These are phyloP conservation scores for Aureobasidium sp. DNA, from an alignment of 2,329 filamentous ascomycete genomes.

Conservation along the genomic window DNA sequence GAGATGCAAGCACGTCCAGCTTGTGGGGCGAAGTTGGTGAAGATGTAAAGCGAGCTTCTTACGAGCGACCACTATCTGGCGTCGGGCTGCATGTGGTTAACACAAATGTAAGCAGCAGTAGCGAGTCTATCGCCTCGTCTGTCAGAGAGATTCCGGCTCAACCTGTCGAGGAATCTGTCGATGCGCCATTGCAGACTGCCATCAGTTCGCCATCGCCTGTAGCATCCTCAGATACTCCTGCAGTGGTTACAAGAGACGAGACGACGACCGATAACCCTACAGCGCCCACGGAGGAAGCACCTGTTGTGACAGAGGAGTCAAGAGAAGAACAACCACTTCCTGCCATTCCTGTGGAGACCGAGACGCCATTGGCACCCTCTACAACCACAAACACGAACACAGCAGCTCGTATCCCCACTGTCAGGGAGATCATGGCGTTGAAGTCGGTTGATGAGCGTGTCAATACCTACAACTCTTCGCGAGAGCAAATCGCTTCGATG, in stretches of 20 bases:
- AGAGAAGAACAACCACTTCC: neutral
- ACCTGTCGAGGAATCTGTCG: neutral
- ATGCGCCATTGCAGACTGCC: neutral
- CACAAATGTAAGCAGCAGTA: slow-evolving; percentile 28
- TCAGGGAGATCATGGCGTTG: slow-evolving; percentile 71
- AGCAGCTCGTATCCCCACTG: slow-evolving; percentile 46
- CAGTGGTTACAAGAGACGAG: neutral
- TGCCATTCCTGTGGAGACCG: neutral
- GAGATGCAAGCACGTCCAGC: slow-evolving; percentile 16
- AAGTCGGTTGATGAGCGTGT: slow-evolving; percentile 62
- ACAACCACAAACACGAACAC: neutral
- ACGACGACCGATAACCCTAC: neutral
- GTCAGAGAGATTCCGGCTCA: neutral
- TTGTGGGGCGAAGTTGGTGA: slow-evolving; percentile 7
- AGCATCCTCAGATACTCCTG: neutral
- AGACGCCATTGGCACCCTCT: neutral
- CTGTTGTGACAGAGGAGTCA: neutral
- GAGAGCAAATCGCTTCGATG: slow-evolving; percentile 61
- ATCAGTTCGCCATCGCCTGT: neutral
- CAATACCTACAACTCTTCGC: slow-evolving; percentile 63
- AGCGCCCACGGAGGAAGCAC: neutral
- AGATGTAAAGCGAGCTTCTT: slow-evolving; percentile 19
- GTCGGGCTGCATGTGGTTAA: slow-evolving; percentile 39
- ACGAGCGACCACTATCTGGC: slow-evolving; percentile 25
- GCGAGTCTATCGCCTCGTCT: neutral